Percentiles rank a stretch among this genome's conserved stretches.
phyloP scores from a whole-genome alignment of 2,329 filamentous ascomycete genomes.

The Stachybotrys elegans region DNA sequence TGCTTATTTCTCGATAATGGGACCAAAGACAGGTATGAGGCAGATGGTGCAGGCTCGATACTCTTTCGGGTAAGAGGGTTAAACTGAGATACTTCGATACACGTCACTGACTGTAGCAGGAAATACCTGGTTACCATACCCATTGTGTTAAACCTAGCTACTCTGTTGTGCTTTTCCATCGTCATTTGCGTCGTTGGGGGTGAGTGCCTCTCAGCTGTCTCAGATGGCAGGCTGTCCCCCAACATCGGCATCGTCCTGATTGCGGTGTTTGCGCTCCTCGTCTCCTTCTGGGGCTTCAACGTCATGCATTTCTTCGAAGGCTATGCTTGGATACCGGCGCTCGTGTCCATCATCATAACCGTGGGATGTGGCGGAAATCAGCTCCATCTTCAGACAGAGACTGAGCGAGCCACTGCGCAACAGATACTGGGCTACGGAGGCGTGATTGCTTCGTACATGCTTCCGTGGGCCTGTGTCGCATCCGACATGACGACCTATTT shows the following conservation, averaged over 20 bases:
- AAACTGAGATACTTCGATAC: too few species aligned
- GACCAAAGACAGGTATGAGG: constrained; percentile 58
- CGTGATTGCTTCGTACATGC: constrained; percentile 58
- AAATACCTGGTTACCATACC: constrained; percentile 55
- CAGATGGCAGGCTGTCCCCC: constrained; percentile 40
- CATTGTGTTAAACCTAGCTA: constrained; percentile 58
- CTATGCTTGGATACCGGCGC: constrained; percentile 52
- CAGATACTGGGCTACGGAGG: constrained; percentile 52
- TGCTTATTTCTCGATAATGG: constrained; percentile 53
- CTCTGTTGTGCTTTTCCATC: constrained; percentile 57
- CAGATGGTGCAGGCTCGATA: constrained; percentile 63
- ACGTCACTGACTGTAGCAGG: too few species aligned
- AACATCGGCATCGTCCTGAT: constrained; percentile 58
- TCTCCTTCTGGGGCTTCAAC: constrained; percentile 58
- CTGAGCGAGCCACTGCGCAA: constrained; percentile 35
- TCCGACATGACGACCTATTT: constrained; percentile 60
- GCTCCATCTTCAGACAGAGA: constrained; percentile 41
- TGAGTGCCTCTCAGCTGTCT: constrained; percentile 51
- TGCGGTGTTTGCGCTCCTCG: constrained; percentile 46
- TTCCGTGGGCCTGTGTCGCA: constrained; percentile 55
- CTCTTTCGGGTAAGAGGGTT: constrained; percentile 46
- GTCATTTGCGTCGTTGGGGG: constrained; percentile 58
- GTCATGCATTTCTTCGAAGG: constrained; percentile 54
- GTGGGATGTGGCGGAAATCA: constrained; percentile 47
- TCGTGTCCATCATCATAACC: constrained; percentile 50